These are phyloP conservation scores for Gremmenia infestans DNA, from an alignment of 2,329 filamentous ascomycete genomes.

Conservation along the genomic window DNA sequence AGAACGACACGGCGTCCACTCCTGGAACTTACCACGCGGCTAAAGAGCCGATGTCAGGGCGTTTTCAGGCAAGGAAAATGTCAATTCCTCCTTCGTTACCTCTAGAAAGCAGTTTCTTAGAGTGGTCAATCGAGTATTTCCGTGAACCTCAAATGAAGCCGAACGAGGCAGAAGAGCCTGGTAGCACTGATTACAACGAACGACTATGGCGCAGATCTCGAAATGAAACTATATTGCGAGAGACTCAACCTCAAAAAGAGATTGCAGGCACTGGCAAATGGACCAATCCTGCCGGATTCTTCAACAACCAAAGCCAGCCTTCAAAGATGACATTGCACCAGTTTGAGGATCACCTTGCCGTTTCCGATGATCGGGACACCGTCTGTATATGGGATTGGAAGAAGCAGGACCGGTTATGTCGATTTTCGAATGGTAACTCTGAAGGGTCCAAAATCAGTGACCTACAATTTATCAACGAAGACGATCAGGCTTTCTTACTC, in stretches of 20 bases:
- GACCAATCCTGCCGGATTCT: constrained; percentile 76
- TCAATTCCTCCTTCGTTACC: constrained; percentile 62
- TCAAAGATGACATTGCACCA: constrained; percentile 95
- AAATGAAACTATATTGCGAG: constrained; percentile 86
- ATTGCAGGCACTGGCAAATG: constrained; percentile 80
- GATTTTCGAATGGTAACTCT: constrained; percentile 93
- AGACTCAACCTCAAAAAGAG: constrained; percentile 90
- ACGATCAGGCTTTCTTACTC: constrained; percentile 91
- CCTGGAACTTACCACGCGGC: constrained; percentile 71
- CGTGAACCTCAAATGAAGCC: constrained; percentile 97
- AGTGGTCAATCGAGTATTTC: constrained; percentile 98
- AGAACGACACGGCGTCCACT: constrained; percentile 62
- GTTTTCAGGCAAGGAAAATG: constrained; percentile 60
- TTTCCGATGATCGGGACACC: constrained; percentile 88
- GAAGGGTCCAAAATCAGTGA: constrained; percentile 88
- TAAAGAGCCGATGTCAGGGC: constrained; percentile 72
- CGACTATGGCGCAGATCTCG: constrained; percentile 87
- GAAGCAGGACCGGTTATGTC: constrained; percentile 65
- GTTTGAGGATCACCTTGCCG: constrained; percentile 91
- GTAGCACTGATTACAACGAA: constrained; percentile 93
- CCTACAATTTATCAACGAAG: constrained; percentile 96
- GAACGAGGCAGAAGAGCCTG: constrained; percentile 91
- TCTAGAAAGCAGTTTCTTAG: constrained; percentile 76
- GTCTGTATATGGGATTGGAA: constrained; percentile 94
- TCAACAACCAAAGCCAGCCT: constrained; percentile 86